Percentiles rank a stretch among this genome's conserved stretches.
phyloP scores from a whole-genome alignment of 2,329 filamentous ascomycete genomes.

The Fusarium nygamai region DNA sequence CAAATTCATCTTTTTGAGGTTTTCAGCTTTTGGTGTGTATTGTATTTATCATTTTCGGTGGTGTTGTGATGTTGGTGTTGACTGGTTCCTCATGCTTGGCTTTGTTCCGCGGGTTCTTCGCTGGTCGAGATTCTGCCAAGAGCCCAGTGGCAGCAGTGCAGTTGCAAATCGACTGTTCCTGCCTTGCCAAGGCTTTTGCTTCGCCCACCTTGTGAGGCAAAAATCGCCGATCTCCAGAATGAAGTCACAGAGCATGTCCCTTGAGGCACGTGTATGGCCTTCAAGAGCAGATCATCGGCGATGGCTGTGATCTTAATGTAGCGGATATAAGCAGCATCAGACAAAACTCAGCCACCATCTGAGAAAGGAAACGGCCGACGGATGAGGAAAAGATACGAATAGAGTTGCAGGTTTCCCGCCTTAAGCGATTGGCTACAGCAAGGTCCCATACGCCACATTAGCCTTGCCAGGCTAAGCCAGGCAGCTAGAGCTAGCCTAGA shows the following conservation, averaged over 20 bases:
- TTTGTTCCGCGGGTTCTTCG: not conserved
- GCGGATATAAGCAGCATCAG: not conserved
- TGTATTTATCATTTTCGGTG: not conserved
- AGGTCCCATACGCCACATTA: not conserved
- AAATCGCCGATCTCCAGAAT: not conserved
- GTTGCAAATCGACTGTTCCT: not conserved
- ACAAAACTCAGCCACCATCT: not conserved
- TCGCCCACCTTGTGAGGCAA: not conserved
- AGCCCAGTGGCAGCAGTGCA: not conserved
- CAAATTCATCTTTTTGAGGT: rapidly evolving
- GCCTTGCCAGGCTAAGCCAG: not conserved
- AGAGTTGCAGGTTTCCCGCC: conserved; percentile 1
- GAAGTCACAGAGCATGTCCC: conserved; percentile 1
- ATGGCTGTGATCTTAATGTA: not conserved
- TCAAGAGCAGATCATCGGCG: not conserved
- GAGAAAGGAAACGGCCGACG: not conserved
- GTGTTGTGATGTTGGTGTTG: not conserved
- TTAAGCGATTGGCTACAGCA: not conserved
- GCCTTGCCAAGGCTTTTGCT: not conserved
- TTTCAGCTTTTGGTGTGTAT: not conserved
- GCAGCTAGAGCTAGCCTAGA: not conserved
- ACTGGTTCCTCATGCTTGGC: not conserved
- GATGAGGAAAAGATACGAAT: not conserved
- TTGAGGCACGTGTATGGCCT: not conserved
- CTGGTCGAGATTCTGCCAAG: not conserved